Conservation (phyloP, 352 stramenopile genomes). For the Saprolegnia diclina region DNA sequence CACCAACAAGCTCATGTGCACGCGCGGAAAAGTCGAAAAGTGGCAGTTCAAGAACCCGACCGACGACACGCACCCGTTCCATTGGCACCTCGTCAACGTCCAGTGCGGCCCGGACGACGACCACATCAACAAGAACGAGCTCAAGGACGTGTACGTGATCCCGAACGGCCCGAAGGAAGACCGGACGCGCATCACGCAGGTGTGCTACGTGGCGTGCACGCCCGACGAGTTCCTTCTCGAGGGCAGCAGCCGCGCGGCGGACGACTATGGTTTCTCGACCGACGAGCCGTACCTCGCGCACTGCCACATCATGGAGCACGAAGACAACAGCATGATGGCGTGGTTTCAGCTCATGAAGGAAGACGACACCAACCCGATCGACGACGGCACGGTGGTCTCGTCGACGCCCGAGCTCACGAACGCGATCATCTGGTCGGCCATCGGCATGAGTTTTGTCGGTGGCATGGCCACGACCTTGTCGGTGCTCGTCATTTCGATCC, state of each 20-base stretch:
- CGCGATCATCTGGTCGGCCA: slow-evolving; percentile 48
- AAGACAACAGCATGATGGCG: slow-evolving; percentile 71
- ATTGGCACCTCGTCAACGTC: slow-evolving; percentile 75
- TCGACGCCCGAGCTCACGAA: slow-evolving; percentile 37
- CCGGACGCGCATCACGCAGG: slow-evolving; percentile 40
- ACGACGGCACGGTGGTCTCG: slow-evolving; percentile 32
- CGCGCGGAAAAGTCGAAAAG: slow-evolving; percentile 66
- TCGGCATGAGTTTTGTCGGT: slow-evolving; percentile 68
- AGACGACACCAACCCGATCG: slow-evolving; percentile 33
- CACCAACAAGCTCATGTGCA: slow-evolving; percentile 50
- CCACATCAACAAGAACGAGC: slow-evolving; percentile 52
- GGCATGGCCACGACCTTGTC: slow-evolving; percentile 58
- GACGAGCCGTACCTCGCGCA: slow-evolving; percentile 61
- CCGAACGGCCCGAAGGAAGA: slow-evolving; percentile 38
- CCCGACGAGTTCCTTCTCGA: slow-evolving; percentile 60
- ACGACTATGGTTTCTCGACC: slow-evolving; percentile 65
- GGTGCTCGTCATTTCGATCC: slow-evolving; percentile 59
- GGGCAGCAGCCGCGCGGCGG: slow-evolving; percentile 39
- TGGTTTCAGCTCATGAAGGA: slow-evolving; percentile 51
- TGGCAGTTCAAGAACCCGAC: slow-evolving; percentile 77
- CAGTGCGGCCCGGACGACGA: slow-evolving; percentile 59
- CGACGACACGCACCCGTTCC: slow-evolving; percentile 66
- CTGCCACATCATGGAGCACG: slow-evolving; percentile 71
- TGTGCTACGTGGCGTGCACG: slow-evolving; percentile 72
- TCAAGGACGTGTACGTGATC: slow-evolving; percentile 68